A percentile compares a stretch with the other conserved stretches of the same genome.
phyloP scores from a whole-genome alignment of 1,284 basidiomycete species.

The Neolentinus lepideus region DNA sequence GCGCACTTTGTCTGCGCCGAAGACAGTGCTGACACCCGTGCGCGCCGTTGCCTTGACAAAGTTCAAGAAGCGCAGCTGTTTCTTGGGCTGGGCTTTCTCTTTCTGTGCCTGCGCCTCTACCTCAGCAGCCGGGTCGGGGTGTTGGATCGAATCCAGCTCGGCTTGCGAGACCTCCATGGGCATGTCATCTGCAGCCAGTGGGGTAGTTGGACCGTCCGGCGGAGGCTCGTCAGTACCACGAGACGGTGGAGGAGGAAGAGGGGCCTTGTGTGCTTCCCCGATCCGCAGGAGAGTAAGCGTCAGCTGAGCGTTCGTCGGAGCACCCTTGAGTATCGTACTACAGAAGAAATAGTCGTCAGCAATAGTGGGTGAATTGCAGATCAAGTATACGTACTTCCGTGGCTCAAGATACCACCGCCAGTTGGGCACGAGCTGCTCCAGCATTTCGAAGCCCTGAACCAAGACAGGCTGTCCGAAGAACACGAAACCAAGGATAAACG shows the following conservation, averaged over 20 bases:
- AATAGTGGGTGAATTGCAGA: not conserved
- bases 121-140: not conserved
- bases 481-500: conserved; percentile 27
- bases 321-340: conserved; percentile 39
- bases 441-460: conserved; percentile 25
- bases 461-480: conserved; percentile 47
- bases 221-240: not conserved
- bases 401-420: conserved; percentile 38
- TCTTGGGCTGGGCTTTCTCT: not conserved
- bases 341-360: not conserved
- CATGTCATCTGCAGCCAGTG: not conserved
- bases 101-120: not conserved
- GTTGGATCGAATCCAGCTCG: not conserved
- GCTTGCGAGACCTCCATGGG: not conserved
- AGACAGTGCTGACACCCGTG: not conserved
- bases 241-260: conserved; percentile 34
- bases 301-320: conserved; percentile 51
- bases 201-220: not conserved
- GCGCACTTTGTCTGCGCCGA: not conserved
- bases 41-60: not conserved
- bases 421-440: conserved; percentile 35
- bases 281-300: conserved; percentile 43
- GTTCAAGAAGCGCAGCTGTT: not conserved
- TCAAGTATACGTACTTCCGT: conserved; percentile 27
- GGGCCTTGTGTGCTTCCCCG: conserved; percentile 33